A percentile compares a stretch with the other conserved stretches of the same genome.
Conservation (phyloP, 106 monocot genomes). For the Acorus calamus region DNA sequence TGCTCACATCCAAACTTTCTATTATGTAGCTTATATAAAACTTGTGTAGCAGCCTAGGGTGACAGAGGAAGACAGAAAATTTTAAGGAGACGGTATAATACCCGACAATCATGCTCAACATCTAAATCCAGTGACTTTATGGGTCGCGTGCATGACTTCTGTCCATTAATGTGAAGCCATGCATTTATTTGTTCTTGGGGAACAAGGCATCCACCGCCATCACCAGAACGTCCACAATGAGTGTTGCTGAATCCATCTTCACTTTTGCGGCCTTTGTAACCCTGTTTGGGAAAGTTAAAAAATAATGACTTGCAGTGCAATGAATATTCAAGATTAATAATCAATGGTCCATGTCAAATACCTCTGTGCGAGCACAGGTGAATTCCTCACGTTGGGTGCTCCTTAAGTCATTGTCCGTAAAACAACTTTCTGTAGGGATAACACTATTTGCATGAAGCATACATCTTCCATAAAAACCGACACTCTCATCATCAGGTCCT, state of each 20-base stretch:
- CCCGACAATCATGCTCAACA: slow-evolving; percentile 62
- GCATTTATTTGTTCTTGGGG: slow-evolving; percentile 92
- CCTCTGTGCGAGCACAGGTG: slow-evolving; percentile 80
- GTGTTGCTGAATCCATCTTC: slow-evolving; percentile 17
- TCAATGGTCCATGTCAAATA: slow-evolving; percentile 5
- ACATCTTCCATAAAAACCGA: slow-evolving; percentile 92
- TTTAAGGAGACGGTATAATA: slow-evolving; percentile 10
- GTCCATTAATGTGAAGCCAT: slow-evolving; percentile 80
- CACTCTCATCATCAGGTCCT: slow-evolving; percentile 66
- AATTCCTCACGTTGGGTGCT: slow-evolving; percentile 28
- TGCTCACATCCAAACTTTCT: too few species aligned
- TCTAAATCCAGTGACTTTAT: slow-evolving; percentile 31
- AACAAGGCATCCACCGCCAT: slow-evolving; percentile 47
- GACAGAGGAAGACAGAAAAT: background rate
- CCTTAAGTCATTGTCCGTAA: slow-evolving; percentile 21
- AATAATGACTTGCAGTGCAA: slow-evolving; percentile 1
- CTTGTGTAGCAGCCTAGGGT: background rate
- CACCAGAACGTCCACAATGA: slow-evolving; percentile 8
- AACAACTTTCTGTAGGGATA: slow-evolving; percentile 15
- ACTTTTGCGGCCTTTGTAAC: slow-evolving; percentile 62
- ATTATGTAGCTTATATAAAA: too few species aligned
- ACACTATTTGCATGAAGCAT: slow-evolving; percentile 43
- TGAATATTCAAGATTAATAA: background rate
- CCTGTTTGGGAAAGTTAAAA: slow-evolving; percentile 23
- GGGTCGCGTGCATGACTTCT: slow-evolving; percentile 38